Base-by-base conservation (phyloP, 1,284 basidiomycete species). In the Cutaneotrichosporon cyanovorans region DNA sequence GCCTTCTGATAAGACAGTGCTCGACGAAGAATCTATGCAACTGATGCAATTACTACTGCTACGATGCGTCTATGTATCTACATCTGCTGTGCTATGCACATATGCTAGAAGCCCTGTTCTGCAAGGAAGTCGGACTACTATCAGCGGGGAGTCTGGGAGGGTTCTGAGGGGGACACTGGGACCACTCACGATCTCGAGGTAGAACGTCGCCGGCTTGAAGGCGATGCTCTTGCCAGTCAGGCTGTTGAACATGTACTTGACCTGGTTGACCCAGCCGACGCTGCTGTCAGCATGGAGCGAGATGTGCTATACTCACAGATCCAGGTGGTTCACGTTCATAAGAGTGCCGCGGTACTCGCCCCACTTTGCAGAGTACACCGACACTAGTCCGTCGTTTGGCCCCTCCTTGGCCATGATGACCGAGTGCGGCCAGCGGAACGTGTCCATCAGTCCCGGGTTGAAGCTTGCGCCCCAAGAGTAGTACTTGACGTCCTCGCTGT, bases 381-480 rank as follows among this genome's bases (percentile, higher is more conserved):
- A 86, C 12, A 99, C 93, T 18, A 99, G 75, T 0, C 91, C 92
- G 65, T 99, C 95, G 60, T 96, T 97, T 5, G 85, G 82, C 15
- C 90, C 91, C 71, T 96, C 91, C 62, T 86, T 85, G 61, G 87
- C 83, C 19, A 84, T 67, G 40, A 96, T 84, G 28, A 95, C 81
- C 4, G 80, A 80, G 66, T 90, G 87, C 1, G 89, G 82, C 77
- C 83, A 82, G 54, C 80, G 80, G 81, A 87, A 90, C 0, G 87
- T 85, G 70, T 92, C 87, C 37, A 92, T 80, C 47, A 92, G 73
- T 1, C 87, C 85, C 4, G 92, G 90, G 12, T 85, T 80, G 66
- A 90, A 92, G 19, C 77, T 77, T 5, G 92, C 91, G 10, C 92
- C 92, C 85, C 89, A 97, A 60, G 85, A 89, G 61, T 85, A 92